These are phyloP conservation scores for Canna indica DNA, from an alignment of 176 grass and related monocot genomes.

Conservation along the genomic window DNA sequence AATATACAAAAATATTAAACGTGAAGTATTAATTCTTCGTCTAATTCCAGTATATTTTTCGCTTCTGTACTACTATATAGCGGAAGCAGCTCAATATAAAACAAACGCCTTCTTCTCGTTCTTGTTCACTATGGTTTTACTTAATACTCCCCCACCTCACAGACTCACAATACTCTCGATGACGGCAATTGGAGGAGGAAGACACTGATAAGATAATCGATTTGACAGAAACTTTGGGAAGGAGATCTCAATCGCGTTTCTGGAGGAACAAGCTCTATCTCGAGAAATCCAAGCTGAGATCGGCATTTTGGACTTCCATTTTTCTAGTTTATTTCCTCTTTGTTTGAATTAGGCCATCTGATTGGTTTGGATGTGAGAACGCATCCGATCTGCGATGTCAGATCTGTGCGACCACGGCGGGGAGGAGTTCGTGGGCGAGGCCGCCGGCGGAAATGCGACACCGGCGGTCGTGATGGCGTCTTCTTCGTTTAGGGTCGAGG, in stretches of 20 bases:
- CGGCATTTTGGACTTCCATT: neutral
- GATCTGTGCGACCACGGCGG: constrained; percentile 30
- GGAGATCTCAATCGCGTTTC: neutral
- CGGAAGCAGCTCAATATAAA: too few species aligned
- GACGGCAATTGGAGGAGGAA: neutral
- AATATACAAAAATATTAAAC: too few species aligned
- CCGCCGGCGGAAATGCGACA: neutral
- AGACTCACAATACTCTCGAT: neutral
- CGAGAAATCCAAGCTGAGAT: neutral
- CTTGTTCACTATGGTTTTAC: too few species aligned
- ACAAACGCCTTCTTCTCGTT: too few species aligned
- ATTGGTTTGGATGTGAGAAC: neutral
- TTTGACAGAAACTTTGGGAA: neutral
- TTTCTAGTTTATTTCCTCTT: neutral
- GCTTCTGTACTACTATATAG: too few species aligned
- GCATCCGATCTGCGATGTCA: constrained; percentile 25
- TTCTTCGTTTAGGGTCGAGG: constrained; percentile 20
- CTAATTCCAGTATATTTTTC: too few species aligned
- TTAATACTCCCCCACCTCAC: too few species aligned
- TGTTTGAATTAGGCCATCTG: neutral
- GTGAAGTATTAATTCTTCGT: too few species aligned
- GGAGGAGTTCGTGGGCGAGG: neutral
- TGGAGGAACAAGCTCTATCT: neutral
- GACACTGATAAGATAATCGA: neutral
- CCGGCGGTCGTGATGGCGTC: neutral